Evolutionary conservation across 495 filamentous ascomycete species (phyloP), one percentile per base, ranked within the genome.

Genomic region (Bathelium albidoporum): DNA sequence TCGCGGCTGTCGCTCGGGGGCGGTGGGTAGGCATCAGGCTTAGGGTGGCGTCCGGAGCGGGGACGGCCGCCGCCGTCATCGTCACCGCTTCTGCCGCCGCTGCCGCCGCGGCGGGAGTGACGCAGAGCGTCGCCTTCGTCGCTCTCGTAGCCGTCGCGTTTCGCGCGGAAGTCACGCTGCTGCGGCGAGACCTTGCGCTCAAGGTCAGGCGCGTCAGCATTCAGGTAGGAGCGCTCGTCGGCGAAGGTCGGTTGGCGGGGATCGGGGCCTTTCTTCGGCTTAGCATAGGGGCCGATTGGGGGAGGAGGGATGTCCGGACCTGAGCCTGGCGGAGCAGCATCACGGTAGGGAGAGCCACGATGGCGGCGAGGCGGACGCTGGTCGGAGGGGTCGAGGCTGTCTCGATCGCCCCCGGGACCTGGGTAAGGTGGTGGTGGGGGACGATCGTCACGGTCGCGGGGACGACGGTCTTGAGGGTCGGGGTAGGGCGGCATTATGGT

Each of bases 201-300:
- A 7, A 69, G 45, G 61, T 71, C 69, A 2, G 66, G 69, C 7
- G 66, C 64, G 4, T 60, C 59, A 3, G 62, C 64, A 55, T 66
- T 64, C n/a, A 70, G 65, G 34, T 69, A 69, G 3, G 68, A 69
- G n/a, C 62, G 65, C 41, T 70, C 65, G 58, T 70, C 68, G 20
- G 65, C 62, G 32, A 70, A 70, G 3, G 65, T 63, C 14, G 68
- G 68, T 2, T 59, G 53, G 11, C 63, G 22, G 49, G 20, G 62
- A 59, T 49, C 65, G 60, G 2, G 44, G 49, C 45, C 49, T 52
- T 31, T 63, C 39, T 22, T 60, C 20, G 49, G 59, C 59, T 20
- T 65, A 63, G 43, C 49, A 55, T 55, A 55, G 12, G 49, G 49
- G 11, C 68, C 68, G 36, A 70, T 62, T 22, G 68, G 68, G 20